Percentiles rank a stretch among this genome's conserved stretches.
phyloP scores from a whole-genome alignment of 2,329 filamentous ascomycete genomes.

The Fusarium pininemorale region DNA sequence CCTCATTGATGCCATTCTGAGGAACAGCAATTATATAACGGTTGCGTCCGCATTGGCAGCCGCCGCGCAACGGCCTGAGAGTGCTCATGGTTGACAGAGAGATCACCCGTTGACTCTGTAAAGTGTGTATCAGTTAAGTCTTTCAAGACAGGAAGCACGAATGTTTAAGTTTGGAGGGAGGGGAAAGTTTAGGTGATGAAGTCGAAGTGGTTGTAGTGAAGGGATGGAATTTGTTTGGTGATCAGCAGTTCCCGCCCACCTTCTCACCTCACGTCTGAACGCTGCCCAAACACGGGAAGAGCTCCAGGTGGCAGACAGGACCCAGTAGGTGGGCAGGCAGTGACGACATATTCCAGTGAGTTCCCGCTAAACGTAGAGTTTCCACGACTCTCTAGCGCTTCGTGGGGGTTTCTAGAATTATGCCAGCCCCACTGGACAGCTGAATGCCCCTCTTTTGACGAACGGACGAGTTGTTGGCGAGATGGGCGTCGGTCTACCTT shows the following conservation, averaged over 20 bases:
- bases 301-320: not conserved
- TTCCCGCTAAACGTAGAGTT: slow-evolving; percentile 32
- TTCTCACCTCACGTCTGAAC: slow-evolving; percentile 5
- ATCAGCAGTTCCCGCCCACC: slow-evolving; percentile 20
- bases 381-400: slow-evolving; percentile 32
- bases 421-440: not conserved
- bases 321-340: slow-evolving; percentile 29
- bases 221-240: slow-evolving; percentile 27
- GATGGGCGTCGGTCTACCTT: not conserved
- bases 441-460: not conserved
- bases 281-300: not conserved
- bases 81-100: slow-evolving; percentile 53
- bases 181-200: slow-evolving; percentile 9
- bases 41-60: slow-evolving; percentile 88
- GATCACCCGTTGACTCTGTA: not conserved
- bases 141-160: not conserved
- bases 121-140: not conserved
- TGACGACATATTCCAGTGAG: slow-evolving; percentile 34
- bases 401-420: slow-evolving; percentile 43
- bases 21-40: slow-evolving; percentile 81
- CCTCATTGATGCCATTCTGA: slow-evolving; percentile 60
- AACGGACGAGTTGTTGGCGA: not conserved
- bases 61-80: slow-evolving; percentile 71
- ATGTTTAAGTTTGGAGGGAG: not conserved
- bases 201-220: slow-evolving; percentile 2